These are phyloP conservation scores for Maudiozyma bulderi DNA, from an alignment of 805 yeast species.

Conservation along the genomic window DNA sequence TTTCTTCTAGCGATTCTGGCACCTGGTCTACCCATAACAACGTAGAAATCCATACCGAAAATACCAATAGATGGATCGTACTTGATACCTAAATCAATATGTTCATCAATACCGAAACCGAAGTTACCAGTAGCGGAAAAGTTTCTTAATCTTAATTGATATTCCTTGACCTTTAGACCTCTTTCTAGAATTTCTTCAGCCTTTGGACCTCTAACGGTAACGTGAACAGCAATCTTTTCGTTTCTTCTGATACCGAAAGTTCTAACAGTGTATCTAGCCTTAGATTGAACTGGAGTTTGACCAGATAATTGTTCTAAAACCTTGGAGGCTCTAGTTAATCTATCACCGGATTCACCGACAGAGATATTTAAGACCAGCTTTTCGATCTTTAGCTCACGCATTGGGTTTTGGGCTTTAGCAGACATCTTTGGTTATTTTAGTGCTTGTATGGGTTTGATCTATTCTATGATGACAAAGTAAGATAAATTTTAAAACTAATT, in stretches of 20 bases:
- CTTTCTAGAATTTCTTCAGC: slow-evolving; percentile 99
- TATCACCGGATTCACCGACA: slow-evolving; percentile 99
- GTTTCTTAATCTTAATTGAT: slow-evolving; percentile 89
- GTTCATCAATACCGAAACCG: slow-evolving; percentile 99
- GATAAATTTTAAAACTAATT: background rate
- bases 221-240: slow-evolving; percentile 99
- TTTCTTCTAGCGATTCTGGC: slow-evolving; percentile 97
- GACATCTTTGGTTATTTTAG: slow-evolving; percentile 32
- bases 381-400: slow-evolving; percentile 99
- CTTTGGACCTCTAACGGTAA: slow-evolving; percentile 99
- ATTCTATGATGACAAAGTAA: slow-evolving; percentile 1
- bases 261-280: slow-evolving; percentile 99
- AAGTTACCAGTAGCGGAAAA: slow-evolving; percentile 99
- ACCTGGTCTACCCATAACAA: slow-evolving; percentile 99
- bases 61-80: slow-evolving; percentile 99
- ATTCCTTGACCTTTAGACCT: slow-evolving; percentile 99
- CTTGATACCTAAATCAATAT: slow-evolving; percentile 99
- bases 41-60: slow-evolving; percentile 99
- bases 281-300: slow-evolving; percentile 99
- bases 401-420: slow-evolving; percentile 72
- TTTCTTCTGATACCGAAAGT: slow-evolving; percentile 99
- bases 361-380: slow-evolving; percentile 99
- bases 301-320: slow-evolving; percentile 99
- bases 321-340: slow-evolving; percentile 99
- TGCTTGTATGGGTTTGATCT: background rate